Evolutionary conservation across 768 basidiomycete genomes (phyloP), one percentile per base, ranked within the genome.

Genomic region (Saitozyma podzolica): DNA sequence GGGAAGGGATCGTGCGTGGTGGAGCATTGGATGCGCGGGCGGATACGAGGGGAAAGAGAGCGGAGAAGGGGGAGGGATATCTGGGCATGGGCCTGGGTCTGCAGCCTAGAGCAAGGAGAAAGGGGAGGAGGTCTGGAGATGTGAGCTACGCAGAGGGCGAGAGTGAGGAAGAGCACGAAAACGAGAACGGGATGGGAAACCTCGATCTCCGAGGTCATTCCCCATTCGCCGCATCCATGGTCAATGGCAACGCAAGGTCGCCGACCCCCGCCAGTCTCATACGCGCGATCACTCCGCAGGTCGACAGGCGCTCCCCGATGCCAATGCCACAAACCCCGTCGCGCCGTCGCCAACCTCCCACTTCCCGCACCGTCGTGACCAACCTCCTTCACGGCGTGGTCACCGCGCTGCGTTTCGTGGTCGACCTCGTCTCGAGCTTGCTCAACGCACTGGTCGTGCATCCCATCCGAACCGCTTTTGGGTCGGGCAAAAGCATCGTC

Each of bases 81-180:
- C 60, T 77, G 7, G 74, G 76, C 10, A 75, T 66, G 59, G 72
- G 73, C 14, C 53, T 73, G n/a, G 68, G 71, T 14, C 59, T 77
- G 6, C 70, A 74, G 42, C 72, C 66, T 14, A 54, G 65, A n/a
- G 50, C 63, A 40, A 61, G 71, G 29, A 56, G 64, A 49, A 70
- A 66, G 42, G 47, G 60, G 45, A 52, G 61, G 40, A 70, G 64
- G 41, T 55, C 43, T 9, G 62, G 50, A 11, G 62, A 65, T 43
- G 56, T 40, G 53, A 53, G 50, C 47, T 45, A 58, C n/a, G 55
- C 42, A 6, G 49, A 50, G 2, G 66, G 43, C 13, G 51, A 54
- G 20, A 61, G 49, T 43, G 60, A 57, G 11, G 59, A 63, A 11
- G 62, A 67, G 8, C 61, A 62, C 17, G 50, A 20, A 47, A 61